Base-by-base conservation (phyloP, 345 rosid species). In the Bruguiera sexangula region DNA sequence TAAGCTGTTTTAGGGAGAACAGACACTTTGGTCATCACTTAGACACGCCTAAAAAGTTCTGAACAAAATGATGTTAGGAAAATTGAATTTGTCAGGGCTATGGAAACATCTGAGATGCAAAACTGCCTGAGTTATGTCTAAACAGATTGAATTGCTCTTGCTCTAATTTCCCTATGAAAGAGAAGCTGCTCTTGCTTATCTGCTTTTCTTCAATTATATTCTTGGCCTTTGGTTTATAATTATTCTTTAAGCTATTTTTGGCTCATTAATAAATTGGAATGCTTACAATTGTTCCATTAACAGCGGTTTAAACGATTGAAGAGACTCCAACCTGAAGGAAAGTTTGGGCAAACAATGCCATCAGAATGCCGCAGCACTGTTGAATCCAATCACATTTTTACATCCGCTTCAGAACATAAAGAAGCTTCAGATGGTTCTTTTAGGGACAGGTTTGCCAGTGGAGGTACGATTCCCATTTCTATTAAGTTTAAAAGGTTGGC, bases 221-320 rank as follows among this genome's bases (percentile, higher is more conserved):
- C 62, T 56, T 18, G 34, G 11, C 21, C 2, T 56, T 7, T 36
- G n/a, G 26, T 36, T 24, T 29, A 18, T 27, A 9, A 46, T 9
- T 19, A 20, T 5, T 31, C 11, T 27, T 8, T 24, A 36, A 34
- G n/a, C 3, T 15, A n/a, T 21, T n/a, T 51, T 6, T 39, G 48
- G 15, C 48, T 39, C 59, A 8, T 55, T 20, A 22, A 10, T 3
- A 13, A 20, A 51, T n/a, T 34, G 56, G 22, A 48, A 21, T 29
- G 2, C 18, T 50, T 55, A 27, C 39, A 1, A 51, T 34, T 52
- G 22, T 60, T 48, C 30, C 39, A 60, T 24, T 37, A 60, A 32
- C 80, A 89, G 94, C 89, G 85, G 31, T 77, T 81, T 65, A 89
- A 77, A 73, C 81, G 91, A 78, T 63, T 89, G 72, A 87, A 84